Base-by-base conservation (phyloP, 129 eudicot genomes). In the carrot (Daucus carota) region DNA sequence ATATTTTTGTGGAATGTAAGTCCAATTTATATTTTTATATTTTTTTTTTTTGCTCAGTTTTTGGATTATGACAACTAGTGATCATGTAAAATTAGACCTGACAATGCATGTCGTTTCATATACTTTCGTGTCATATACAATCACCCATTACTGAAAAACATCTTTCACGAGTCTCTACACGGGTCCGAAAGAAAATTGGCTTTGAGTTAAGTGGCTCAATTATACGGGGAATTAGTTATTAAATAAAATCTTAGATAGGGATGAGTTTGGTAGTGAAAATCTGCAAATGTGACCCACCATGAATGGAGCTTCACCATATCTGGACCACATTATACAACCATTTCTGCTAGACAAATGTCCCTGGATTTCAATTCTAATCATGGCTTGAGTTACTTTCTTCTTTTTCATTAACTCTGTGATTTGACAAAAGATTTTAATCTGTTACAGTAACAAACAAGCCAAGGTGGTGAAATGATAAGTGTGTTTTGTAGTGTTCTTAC, bases 281-380 rank as follows among this genome's bases (percentile, higher is more conserved):
- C 50, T 40, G 17, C 31, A 40, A 34, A 41, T 22, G 47, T 8
- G 47, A 40, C 32, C 47, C 73, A 20, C 73, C 32, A 70, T 15
- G 26, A 68, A 34, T 16, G 48, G 73, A 69, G 48, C 72, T 34
- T 68, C 72, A 17, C 28, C 72, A 36, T 16, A 68, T 68, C 28
- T 68, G 72, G 72, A 32, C 72, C 72, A 36, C 45, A 38, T 68
- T 34, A 68, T 9, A 20, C n/a, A 36, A 40, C 33, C 31, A 40
- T 7, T 68, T 59, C 9, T 24, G 17, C 11, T 28, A 26, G 34
- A n/a, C 67, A 28, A 57, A 28, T 28, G 67, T 24, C 34, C 67
- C 10, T 60, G 5, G 7, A 26, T 60, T 2, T 12, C 32, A 60
- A 26, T 60, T 12, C 28, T 22, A 22, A 52, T 22, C 28, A 52